Evolutionary conservation across 2,329 filamentous ascomycete genomes (phyloP), one percentile per base, ranked within the genome.

Genomic region (Cercospora citrullina): DNA sequence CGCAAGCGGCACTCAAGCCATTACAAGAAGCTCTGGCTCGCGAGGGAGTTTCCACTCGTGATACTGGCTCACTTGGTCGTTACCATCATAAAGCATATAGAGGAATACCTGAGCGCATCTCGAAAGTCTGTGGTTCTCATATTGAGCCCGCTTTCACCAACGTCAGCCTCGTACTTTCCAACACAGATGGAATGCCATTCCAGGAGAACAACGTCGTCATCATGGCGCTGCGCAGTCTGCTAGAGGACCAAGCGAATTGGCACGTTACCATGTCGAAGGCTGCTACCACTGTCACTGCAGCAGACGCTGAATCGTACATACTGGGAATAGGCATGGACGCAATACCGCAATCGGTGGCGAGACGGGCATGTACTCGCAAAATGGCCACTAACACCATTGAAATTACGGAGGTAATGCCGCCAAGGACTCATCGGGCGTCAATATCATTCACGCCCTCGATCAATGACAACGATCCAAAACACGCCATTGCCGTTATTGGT

Each of bases 401-500:
- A 28, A 5, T 45, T 39, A 26, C 39, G 53, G 33, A 51, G 39
- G 55, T 31, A 8, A 30, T 31, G 39, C 39, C n/a, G 31, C 31
- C 60, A 53, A 28, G 51, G 9, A 64, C 21, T 42, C 39, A 28
- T 31, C 14, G 51, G 61, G n/a, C 51, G 21, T 48, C 28, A 21
- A 42, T 63, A 30, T 30, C 55, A 16, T n/a, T 14, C 31, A 14
- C 26, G 12, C 36, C 18, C 33, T 60, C 63, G 14, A n/a, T 5
- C 1, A n/a, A 10, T 21, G 14, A 14, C 45, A 5, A 30, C 10
- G 14, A 65, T 48, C 45, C 58, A 16, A 39, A 65, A 18, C 42
- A 63, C 45, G 58, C 58, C 5, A 66, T 71, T 4, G 70, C 70
- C 12, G 58, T 70, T 14, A 65, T 69, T 51, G 70, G 66, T n/a